phyloP scores from a whole-genome alignment of 805 yeast genomes.

The Suhomyces xylopsoci region DNA sequence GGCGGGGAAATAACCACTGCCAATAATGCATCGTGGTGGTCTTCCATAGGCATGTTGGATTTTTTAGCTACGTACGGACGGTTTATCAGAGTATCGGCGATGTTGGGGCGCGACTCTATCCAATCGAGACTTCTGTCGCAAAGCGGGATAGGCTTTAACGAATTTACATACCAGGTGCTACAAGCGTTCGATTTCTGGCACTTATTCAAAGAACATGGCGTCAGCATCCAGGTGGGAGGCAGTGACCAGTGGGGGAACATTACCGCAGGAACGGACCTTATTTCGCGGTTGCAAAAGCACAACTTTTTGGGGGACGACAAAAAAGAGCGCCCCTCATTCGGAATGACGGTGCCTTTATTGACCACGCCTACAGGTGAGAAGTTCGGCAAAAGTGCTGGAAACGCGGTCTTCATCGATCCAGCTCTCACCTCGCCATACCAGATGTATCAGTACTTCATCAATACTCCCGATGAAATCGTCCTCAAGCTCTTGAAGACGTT shows the following conservation, averaged over 20 bases:
- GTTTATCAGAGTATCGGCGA: slow-evolving; percentile 75
- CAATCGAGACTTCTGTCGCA: slow-evolving; percentile 66
- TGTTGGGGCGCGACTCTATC: slow-evolving; percentile 88
- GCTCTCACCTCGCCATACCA: slow-evolving; percentile 75
- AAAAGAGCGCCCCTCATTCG: slow-evolving; percentile 37
- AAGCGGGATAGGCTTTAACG: slow-evolving; percentile 86
- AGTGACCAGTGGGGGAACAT: slow-evolving; percentile 99
- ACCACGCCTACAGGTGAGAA: slow-evolving; percentile 89
- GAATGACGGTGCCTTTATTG: slow-evolving; percentile 84
- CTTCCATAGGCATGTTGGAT: slow-evolving; percentile 66
- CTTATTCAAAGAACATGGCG: slow-evolving; percentile 54
- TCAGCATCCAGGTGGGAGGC: slow-evolving; percentile 86
- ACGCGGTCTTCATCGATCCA: slow-evolving; percentile 84
- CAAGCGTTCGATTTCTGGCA: slow-evolving; percentile 95
- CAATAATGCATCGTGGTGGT: slow-evolving; percentile 88
- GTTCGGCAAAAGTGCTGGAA: slow-evolving; percentile 96
- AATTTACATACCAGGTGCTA: slow-evolving; percentile 86
- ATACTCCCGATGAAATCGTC: slow-evolving; percentile 74
- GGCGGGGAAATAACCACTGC: slow-evolving; percentile 43
- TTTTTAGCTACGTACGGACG: slow-evolving; percentile 76
- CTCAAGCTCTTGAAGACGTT: slow-evolving; percentile 66
- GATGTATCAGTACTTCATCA: slow-evolving; percentile 80
- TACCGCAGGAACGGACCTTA: slow-evolving; percentile 90
- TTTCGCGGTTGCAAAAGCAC: slow-evolving; percentile 50
- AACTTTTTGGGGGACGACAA: not conserved